A percentile compares a stretch with the other conserved stretches of the same genome.
These are phyloP conservation scores for Flaveria robusta DNA, from an alignment of 129 eudicot species.

Conservation along the genomic window DNA sequence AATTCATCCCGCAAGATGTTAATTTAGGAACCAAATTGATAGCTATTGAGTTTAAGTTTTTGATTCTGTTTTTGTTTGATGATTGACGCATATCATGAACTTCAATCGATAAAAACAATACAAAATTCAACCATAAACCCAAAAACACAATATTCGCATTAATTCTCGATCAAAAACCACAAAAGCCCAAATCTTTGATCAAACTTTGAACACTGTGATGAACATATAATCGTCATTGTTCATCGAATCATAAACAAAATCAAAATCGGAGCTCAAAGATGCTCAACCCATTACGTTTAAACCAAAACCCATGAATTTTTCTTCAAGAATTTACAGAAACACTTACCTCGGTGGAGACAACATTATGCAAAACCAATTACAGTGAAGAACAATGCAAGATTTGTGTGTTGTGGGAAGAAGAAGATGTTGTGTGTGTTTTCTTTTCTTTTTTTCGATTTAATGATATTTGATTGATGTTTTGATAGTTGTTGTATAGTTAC, in stretches of 20 bases:
- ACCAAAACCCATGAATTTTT: constrained; percentile 1
- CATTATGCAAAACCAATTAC: background rate
- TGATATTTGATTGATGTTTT: no score
- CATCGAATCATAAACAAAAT: background rate
- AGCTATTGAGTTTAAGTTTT: background rate
- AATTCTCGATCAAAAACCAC: no score
- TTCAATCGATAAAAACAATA: constrained; percentile 16
- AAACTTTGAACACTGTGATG: constrained; percentile 9
- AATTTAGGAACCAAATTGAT: background rate
- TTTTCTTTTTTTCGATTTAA: no score
- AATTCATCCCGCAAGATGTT: constrained; percentile 10
- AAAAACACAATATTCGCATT: no score
- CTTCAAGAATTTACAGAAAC: constrained; percentile 1
- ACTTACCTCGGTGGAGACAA: constrained; percentile 7
- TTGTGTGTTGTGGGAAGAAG: no score
- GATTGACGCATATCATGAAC: no score
- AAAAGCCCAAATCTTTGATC: constrained; percentile 10
- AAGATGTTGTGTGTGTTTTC: no score
- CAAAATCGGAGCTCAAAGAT: background rate
- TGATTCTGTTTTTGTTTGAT: no score
- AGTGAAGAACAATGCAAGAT: constrained; percentile 19
- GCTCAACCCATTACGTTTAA: background rate
- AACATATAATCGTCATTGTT: background rate
- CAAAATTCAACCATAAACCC: background rate
- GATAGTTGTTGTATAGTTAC: background rate